Percentiles rank a stretch among this genome's conserved stretches.
Conservation (phyloP, 2,329 filamentous ascomycete genomes). For the Xylariaceae sp. region DNA sequence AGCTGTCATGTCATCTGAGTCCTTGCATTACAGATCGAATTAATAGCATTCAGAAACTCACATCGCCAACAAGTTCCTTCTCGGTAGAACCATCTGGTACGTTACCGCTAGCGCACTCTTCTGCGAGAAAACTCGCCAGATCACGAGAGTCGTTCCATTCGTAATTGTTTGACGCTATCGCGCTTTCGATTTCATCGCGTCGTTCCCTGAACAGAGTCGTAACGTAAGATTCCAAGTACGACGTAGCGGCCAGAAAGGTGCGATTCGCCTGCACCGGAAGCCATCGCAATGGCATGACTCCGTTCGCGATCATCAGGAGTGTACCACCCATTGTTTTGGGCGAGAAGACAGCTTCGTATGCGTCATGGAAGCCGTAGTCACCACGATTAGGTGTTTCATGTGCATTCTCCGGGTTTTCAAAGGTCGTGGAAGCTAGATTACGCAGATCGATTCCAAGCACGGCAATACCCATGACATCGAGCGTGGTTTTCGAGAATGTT, state of each 20-base stretch:
- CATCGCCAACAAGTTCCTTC: neutral
- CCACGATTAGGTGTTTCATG: neutral
- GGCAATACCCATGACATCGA: constrained; percentile 34
- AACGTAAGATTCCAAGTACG: constrained; percentile 7
- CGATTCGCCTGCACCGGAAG: neutral
- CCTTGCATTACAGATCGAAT: neutral
- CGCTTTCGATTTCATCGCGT: neutral
- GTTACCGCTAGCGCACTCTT: constrained; percentile 20
- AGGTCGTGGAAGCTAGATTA: constrained; percentile 24
- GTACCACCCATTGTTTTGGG: neutral
- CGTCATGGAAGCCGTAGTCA: constrained; percentile 29
- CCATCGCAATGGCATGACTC: constrained; percentile 2
- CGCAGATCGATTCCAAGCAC: constrained; percentile 34
- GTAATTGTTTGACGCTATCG: neutral
- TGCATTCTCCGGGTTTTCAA: constrained; percentile 29
- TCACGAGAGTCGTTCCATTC: constrained; percentile 18
- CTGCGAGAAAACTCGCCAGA: constrained; percentile 28
- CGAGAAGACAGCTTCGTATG: neutral
- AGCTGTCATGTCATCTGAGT: neutral
- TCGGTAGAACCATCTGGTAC: constrained; percentile 7
- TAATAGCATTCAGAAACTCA: constrained; percentile 5
- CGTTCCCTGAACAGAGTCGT: neutral
- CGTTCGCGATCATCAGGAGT: neutral
- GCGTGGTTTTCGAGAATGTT: constrained; percentile 30
- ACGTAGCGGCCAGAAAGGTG: neutral